These are phyloP conservation scores for Suhomyces chickasaworum DNA, from an alignment of 1,139 yeast species.

Conservation along the genomic window DNA sequence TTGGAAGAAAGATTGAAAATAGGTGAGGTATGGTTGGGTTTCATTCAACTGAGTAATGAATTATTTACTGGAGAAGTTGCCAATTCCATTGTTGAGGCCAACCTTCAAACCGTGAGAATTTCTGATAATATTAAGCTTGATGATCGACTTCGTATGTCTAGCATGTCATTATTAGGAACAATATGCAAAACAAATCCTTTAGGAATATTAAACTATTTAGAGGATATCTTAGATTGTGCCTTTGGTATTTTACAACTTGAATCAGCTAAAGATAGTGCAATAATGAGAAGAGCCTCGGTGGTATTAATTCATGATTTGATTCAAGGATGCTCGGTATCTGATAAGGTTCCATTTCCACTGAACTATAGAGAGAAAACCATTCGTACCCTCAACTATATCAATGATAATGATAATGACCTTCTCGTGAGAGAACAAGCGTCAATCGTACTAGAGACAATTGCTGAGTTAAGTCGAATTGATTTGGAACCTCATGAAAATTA, in stretches of 20 bases:
- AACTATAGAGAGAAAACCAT: slow-evolving; percentile 46
- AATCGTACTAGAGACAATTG: slow-evolving; percentile 45
- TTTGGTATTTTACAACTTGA: slow-evolving; percentile 71
- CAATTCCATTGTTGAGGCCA: slow-evolving; percentile 27
- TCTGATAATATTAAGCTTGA: slow-evolving; percentile 42
- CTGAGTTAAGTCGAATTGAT: slow-evolving; percentile 32
- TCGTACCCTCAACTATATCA: slow-evolving; percentile 45
- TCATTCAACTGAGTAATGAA: slow-evolving; percentile 52
- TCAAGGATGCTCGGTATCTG: slow-evolving; percentile 42
- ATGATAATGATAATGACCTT: slow-evolving; percentile 54
- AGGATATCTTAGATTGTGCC: slow-evolving; percentile 70
- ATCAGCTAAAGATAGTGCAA: slow-evolving; percentile 42
- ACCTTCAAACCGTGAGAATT: slow-evolving; percentile 44
- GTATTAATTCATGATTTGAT: slow-evolving; percentile 68
- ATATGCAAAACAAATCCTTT: slow-evolving; percentile 61
- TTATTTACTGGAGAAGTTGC: slow-evolving; percentile 47
- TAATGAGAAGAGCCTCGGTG: slow-evolving; percentile 76
- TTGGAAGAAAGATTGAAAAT: slow-evolving; percentile 70
- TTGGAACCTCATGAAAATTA: too few species aligned
- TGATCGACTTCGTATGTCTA: slow-evolving; percentile 73
- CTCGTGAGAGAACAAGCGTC: slow-evolving; percentile 61
- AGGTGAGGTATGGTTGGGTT: slow-evolving; percentile 77
- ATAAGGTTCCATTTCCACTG: slow-evolving; percentile 52
- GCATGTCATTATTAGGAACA: slow-evolving; percentile 77
- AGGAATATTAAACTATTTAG: slow-evolving; percentile 51